Percentiles rank a stretch among this genome's conserved stretches.
Evolutionary conservation across 768 basidiomycete genomes (phyloP).

Genomic region (Leccinum obscurum): DNA sequence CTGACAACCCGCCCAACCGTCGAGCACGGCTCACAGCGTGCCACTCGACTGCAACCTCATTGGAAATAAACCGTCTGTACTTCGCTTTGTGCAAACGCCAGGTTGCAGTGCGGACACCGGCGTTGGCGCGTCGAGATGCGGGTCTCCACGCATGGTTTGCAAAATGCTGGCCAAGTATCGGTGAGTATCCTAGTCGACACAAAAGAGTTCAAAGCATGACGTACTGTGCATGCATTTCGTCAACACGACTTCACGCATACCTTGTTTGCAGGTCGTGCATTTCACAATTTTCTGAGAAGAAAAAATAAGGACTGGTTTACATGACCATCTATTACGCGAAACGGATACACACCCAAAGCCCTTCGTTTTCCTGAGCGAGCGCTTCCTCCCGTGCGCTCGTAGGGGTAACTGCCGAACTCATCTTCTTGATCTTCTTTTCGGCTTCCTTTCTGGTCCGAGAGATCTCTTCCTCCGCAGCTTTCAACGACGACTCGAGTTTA

Average conservation of each 20-base stretch:
- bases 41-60: slow-evolving; percentile 21
- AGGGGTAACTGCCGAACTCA: slow-evolving; percentile 32
- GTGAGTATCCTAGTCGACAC: not conserved
- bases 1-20: not conserved
- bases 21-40: not conserved
- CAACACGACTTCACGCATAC: slow-evolving; percentile 77
- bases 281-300: slow-evolving; percentile 67
- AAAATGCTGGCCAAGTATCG: slow-evolving; percentile 60
- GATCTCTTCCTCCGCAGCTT: slow-evolving; percentile 45
- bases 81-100: slow-evolving; percentile 80
- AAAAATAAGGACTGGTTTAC: not conserved
- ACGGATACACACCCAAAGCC: slow-evolving; percentile 55
- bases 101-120: slow-evolving; percentile 89
- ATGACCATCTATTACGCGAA: not conserved
- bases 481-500: slow-evolving; percentile 21
- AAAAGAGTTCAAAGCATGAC: slow-evolving; percentile 31
- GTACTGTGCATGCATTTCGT: slow-evolving; percentile 91
- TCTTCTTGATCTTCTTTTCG: slow-evolving; percentile 53
- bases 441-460: slow-evolving; percentile 48
- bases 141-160: slow-evolving; percentile 81
- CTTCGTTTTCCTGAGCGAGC: slow-evolving; percentile 50
- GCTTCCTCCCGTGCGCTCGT: slow-evolving; percentile 34
- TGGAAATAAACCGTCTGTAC: slow-evolving; percentile 70
- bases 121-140: slow-evolving; percentile 88
- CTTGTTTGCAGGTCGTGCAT: slow-evolving; percentile 83